Base-by-base conservation (phyloP, 2,329 filamentous ascomycete genomes). In the Exutisphaerella laricina region DNA sequence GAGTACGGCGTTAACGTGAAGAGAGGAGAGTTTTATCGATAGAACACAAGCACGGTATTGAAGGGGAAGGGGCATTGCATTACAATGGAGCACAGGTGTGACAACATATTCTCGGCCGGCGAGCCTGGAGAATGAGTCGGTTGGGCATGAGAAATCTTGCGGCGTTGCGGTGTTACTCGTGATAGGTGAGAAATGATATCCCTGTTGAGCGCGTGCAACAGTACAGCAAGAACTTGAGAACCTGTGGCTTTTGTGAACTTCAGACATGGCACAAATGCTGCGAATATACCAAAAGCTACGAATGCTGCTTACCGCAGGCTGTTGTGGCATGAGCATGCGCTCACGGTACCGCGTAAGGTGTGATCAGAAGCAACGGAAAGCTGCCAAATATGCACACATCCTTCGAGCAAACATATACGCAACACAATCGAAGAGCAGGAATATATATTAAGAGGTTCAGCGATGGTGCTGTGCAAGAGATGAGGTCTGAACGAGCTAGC, bases 1-100 rank as follows among this genome's bases (percentile, higher is more conserved):
- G 92, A 98, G 72, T 98, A 97, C 63, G 92, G 92, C 1, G 88
- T 98, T 39, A 98, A 95, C 63, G 85, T 97, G 40, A 97, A 95
- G 79, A 78, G 92, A 52, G 89, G 90, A 61, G 92, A 98, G 70
- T 98, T 97, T 63, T 98, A 98, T 66, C 78, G 89, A 58, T 96
- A 64, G 72, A 13, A 31, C 14, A 29, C 4, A 31, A 14, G 31
- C 29, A 21, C 33, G 38, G 37, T 29, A 31, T 36, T 42, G 12
- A 22, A 28, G 14, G 25, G 12, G 30, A 21, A 18, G 31, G 39
- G 32, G 41, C 42, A 43, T 45, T n/a, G n/a, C n/a, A n/a, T n/a
- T n/a, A 41, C 8, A 41, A 42, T 22, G 39, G 39, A 26, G 32
- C 42, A 21, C 17, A 25, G 18, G 21, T n/a, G 25, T 14, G 12